Conservation (phyloP, 2,329 filamentous ascomycete genomes). For the Herpotrichia juniperi region DNA sequence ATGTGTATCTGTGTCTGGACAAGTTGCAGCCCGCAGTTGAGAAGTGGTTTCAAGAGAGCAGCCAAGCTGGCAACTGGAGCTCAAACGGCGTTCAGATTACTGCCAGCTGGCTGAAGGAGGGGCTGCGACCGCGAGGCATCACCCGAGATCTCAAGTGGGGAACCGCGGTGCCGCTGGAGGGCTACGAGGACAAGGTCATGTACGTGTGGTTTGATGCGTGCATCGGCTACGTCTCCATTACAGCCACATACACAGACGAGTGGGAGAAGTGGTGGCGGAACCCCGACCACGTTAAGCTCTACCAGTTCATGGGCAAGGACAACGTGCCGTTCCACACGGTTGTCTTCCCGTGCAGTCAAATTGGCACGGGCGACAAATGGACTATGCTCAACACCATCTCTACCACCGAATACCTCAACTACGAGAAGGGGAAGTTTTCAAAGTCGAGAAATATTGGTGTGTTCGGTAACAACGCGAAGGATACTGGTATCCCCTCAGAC, state of each 20-base stretch:
- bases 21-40: constrained; percentile 78
- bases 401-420: constrained; percentile 73
- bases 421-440: constrained; percentile 73
- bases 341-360: constrained; percentile 86
- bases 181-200: constrained; percentile 78
- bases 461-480: constrained; percentile 86
- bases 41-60: constrained; percentile 76
- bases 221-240: constrained; percentile 95
- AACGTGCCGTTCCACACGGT: constrained; percentile 88
- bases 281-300: constrained; percentile 83
- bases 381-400: constrained; percentile 88
- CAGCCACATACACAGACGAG: constrained; percentile 83
- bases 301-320: constrained; percentile 93
- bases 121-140: constrained; percentile 84
- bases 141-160: constrained; percentile 95
- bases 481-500: constrained; percentile 81
- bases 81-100: constrained; percentile 78
- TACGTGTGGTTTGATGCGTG: constrained; percentile 95
- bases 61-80: constrained; percentile 77
- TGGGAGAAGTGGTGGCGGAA: constrained; percentile 97
- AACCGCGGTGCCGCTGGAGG: constrained; percentile 64
- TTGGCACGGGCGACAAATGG: constrained; percentile 86
- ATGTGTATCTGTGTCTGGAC: constrained; percentile 87
- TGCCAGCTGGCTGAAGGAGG: constrained; percentile 80
- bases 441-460: constrained; percentile 90